Evolutionary conservation across 768 basidiomycete species (phyloP), one percentile per base, ranked within the genome.

Genomic region (Boletus speciosus): DNA sequence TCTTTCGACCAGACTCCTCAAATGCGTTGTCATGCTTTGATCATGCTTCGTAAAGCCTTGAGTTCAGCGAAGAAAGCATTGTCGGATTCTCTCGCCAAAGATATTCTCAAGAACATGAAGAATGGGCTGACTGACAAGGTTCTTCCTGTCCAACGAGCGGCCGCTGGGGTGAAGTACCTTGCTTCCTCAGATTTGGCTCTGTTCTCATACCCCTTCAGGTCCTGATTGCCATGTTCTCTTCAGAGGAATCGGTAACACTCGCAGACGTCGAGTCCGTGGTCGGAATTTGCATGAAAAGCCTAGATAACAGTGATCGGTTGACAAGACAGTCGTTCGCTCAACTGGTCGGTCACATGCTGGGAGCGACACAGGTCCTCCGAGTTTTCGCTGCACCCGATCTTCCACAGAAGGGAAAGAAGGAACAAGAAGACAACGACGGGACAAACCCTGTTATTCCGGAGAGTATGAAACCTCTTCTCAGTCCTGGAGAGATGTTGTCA

Each of bases 101-200:
- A 99, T 62, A 80, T 95, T 43, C 64, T 90, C 49, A 98, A 96
- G 71, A 85, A 90, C 58, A 85, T 89, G 76, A 85, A 81, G 62
- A 77, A 79, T 36, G 83, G 81, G 1, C 73, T 98, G 1, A 77
- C 77, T 0, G 96, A 98, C 70, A 94, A 92, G 71, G 84, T 86
- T 7, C 74, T 93, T 4, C 81, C 92, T 6, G 81, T 98, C 16
- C 92, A 97, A 66, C 83, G 95, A 23, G 92, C 83, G 2, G 86
- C 87, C 8, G 81, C 92, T 25, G 84, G 90, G 61, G 93, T 92
- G 29, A 61, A 52, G 74, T 47, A 11, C 43, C 8, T 49, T 59
- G 11, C 31, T 46, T n/a, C 27, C 19, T n/a, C 35, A 38, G 32
- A 52, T 49, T 16, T 46, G 56, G 7, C 38, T 52, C 12, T 35